Evolutionary conservation across 164 flowering plant genomes (phyloP).

Genomic region (Cinnamomum chago): DNA sequence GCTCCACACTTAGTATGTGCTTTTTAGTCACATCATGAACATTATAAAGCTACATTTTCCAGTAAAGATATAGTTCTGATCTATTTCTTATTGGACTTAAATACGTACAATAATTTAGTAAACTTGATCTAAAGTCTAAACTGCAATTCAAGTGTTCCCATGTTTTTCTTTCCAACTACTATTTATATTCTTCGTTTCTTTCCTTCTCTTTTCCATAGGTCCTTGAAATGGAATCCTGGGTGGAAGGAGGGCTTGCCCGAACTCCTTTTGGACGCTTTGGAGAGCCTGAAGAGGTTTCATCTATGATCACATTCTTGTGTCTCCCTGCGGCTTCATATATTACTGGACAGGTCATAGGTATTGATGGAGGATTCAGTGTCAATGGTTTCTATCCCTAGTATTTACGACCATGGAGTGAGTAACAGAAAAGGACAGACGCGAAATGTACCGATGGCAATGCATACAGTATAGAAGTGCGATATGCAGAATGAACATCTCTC

Average conservation of each 20-base stretch:
- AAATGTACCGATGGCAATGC: too few species aligned
- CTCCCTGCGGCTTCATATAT: slow-evolving; percentile 75
- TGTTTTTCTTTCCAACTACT: too few species aligned
- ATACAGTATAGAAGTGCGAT: too few species aligned
- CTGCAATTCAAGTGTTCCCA: background rate
- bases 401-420: background rate
- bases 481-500: too few species aligned
- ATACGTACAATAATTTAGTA: too few species aligned
- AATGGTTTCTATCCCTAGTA: slow-evolving; percentile 36
- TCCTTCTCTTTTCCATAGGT: slow-evolving; percentile 22
- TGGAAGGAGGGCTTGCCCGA: slow-evolving; percentile 31
- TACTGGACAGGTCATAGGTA: slow-evolving; percentile 65
- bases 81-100: too few species aligned
- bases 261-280: slow-evolving; percentile 63
- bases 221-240: slow-evolving; percentile 34
- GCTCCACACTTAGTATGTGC: too few species aligned
- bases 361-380: slow-evolving; percentile 75
- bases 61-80: background rate
- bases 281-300: slow-evolving; percentile 59
- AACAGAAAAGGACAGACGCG: background rate
- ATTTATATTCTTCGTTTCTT: background rate
- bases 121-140: background rate
- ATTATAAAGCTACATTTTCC: background rate
- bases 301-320: slow-evolving; percentile 66
- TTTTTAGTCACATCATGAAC: background rate